Base-by-base conservation (phyloP, 2,329 filamentous ascomycete species). In the Microascus cirrosus region DNA sequence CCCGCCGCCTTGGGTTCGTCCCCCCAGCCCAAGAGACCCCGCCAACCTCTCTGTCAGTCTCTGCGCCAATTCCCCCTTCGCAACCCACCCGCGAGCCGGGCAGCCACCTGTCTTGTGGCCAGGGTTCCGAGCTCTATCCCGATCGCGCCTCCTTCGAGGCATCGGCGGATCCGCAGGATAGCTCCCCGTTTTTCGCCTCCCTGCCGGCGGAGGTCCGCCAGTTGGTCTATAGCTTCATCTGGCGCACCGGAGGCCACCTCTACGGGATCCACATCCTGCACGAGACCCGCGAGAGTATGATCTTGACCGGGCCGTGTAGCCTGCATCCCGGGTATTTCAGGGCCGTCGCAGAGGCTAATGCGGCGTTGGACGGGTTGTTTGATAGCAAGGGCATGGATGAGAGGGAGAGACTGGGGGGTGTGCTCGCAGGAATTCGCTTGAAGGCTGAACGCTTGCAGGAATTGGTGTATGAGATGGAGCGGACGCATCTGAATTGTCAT, bases 211-310 rank as follows among this genome's bases (percentile, higher is more conserved):
- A 56, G 55, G 32, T 56, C 42, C 55, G 55, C 39, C 25, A 42
- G 42, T 13, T 56, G 42, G 50, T 56, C 25, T 56, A 56, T 25
- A 42, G 8, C 25, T 56, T 34, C 42, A 32, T 50, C 5, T 56
- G 39, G 39, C 32, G 39, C 42, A 50, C 34, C 2, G 39, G 55
- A 4, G 55, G 55, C n/a, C 50, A 50, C 55, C 22, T 25, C 15
- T 25, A 56, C 55, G 55, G 55, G 3, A 51, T 51, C 39, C 55
- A 56, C 55, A 20, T 56, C 39, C 25, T 22, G 39, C 50, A 32
- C 42, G 42, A 56, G 2, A 15, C 15, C 10, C 18, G n/a, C n/a
- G 22, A 5, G 2, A 20, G 45, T 10, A 12, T 12, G n/a, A 11
- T 50, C 20, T 10, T 22, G 2, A 50, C 15, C 42, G 32, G 25